Evolutionary conservation across 768 basidiomycete species (phyloP), one percentile per base, ranked within the genome.

Genomic region (Gymnopilus dilepis): DNA sequence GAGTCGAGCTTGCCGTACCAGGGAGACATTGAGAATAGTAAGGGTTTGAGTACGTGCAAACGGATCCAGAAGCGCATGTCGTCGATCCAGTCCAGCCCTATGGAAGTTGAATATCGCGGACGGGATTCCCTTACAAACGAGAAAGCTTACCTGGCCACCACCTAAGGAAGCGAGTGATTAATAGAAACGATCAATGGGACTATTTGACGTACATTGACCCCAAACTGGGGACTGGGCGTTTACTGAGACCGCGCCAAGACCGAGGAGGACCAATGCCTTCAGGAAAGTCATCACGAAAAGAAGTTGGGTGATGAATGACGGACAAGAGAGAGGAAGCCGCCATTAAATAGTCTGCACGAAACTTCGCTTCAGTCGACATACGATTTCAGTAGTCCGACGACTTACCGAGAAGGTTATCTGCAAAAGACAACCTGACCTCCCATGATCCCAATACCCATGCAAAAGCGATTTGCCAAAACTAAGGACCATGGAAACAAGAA

Each of bases 1-100:
- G 28, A 28, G 63, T 43, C 15, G 60, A 52, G 30, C 50, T 48
- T 3, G 56, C 54, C 26, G 54, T 37, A 6, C 66, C 66, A 28
- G 59, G 63, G 37, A 63, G 65, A 45, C 64, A 65, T 53, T 65
- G 64, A 13, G 64, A 61, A 40, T 65, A 65, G 54, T 65, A 65
- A 21, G 57, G 45, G 45, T 65, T 65, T 11, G 60, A 61, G 24
- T 50, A 58, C 28, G 58, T 58, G 53, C 64, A 65, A 19, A 40
- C 51, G 4, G 64, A 65, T 22, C 64, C 64, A 17, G 64, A 17
- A 26, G 30, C 64, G 31, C 64, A 65, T 13, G 64, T 61, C 21
- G 64, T 65, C 34, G 60, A 43, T 11, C 64, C 64, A 22, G 57
- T 56, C 64, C 64, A 65, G 11, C 60, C 60, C 63, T 64, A 22